These are phyloP conservation scores for Pichia rugopelliculosa DNA, from an alignment of 805 yeast genomes.

Conservation along the genomic window DNA sequence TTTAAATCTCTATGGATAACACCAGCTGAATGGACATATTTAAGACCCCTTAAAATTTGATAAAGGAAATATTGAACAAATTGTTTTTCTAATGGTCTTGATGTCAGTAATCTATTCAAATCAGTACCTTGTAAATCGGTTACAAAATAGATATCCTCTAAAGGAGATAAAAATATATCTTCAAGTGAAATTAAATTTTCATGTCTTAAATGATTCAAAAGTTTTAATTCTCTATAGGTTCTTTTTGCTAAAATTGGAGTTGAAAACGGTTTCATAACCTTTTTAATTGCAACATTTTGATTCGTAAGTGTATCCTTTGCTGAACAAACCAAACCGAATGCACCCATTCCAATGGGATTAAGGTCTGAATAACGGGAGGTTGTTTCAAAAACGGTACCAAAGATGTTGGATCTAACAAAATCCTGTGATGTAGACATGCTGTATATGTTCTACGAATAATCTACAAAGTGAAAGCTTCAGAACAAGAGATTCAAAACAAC, in stretches of 20 bases:
- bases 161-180: slow-evolving; percentile 88
- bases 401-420: slow-evolving; percentile 73
- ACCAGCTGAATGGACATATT: slow-evolving; percentile 92
- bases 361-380: slow-evolving; percentile 84
- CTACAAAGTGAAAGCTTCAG: no score
- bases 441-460: not conserved
- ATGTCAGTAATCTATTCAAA: slow-evolving; percentile 80
- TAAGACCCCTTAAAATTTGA: slow-evolving; percentile 89
- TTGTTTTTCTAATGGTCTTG: slow-evolving; percentile 91
- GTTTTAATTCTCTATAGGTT: slow-evolving; percentile 90
- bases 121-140: slow-evolving; percentile 97
- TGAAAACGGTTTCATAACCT: slow-evolving; percentile 94
- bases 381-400: slow-evolving; percentile 92
- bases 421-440: slow-evolving; percentile 29
- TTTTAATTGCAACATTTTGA: slow-evolving; percentile 94
- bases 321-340: slow-evolving; percentile 95
- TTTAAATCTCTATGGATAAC: slow-evolving; percentile 85
- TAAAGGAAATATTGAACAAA: slow-evolving; percentile 94
- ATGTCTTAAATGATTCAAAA: slow-evolving; percentile 87
- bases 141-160: slow-evolving; percentile 93
- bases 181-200: slow-evolving; percentile 90
- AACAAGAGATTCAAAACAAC: no score
- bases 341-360: slow-evolving; percentile 99
- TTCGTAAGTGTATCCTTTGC: slow-evolving; percentile 87
- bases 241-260: slow-evolving; percentile 94